Evolutionary conservation across 805 yeast genomes (phyloP).

Genomic region (Brettanomyces anomalus): DNA sequence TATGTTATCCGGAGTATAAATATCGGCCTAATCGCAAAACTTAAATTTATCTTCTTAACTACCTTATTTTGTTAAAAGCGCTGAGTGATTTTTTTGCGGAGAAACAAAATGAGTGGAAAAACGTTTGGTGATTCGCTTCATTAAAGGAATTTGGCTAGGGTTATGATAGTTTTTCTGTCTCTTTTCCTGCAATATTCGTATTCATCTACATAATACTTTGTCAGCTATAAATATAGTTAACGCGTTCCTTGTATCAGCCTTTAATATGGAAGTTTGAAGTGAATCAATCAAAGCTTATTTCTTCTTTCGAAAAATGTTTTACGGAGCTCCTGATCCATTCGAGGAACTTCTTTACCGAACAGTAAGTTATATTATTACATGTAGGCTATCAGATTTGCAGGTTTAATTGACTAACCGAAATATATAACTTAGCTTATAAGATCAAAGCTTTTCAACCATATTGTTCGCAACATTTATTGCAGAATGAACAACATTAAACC

Average conservation of each 20-base stretch:
- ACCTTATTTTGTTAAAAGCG: background rate
- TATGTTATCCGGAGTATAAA: slow-evolving; percentile 35
- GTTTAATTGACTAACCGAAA: too few species aligned
- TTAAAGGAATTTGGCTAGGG: too few species aligned
- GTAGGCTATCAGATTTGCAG: slow-evolving; percentile 1
- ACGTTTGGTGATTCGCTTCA: too few species aligned
- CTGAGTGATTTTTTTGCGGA: background rate
- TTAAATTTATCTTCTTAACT: background rate
- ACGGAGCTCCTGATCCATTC: slow-evolving; percentile 17
- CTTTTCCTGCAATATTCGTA: too few species aligned
- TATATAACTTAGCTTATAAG: slow-evolving; percentile 31
- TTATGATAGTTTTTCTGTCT: too few species aligned
- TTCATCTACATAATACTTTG: too few species aligned
- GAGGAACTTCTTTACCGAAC: slow-evolving; percentile 39
- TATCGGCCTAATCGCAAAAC: slow-evolving; percentile 30
- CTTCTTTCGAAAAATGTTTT: too few species aligned
- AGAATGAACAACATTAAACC: slow-evolving; percentile 52
- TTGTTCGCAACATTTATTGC: slow-evolving; percentile 57
- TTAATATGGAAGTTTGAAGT: too few species aligned
- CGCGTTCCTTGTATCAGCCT: too few species aligned
- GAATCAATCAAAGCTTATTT: too few species aligned
- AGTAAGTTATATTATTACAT: slow-evolving; percentile 9
- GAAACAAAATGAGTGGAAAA: too few species aligned
- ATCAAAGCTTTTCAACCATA: slow-evolving; percentile 50
- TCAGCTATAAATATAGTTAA: too few species aligned